Conservation (phyloP, 352 stramenopile genomes). For the Pythium coloratum region DNA sequence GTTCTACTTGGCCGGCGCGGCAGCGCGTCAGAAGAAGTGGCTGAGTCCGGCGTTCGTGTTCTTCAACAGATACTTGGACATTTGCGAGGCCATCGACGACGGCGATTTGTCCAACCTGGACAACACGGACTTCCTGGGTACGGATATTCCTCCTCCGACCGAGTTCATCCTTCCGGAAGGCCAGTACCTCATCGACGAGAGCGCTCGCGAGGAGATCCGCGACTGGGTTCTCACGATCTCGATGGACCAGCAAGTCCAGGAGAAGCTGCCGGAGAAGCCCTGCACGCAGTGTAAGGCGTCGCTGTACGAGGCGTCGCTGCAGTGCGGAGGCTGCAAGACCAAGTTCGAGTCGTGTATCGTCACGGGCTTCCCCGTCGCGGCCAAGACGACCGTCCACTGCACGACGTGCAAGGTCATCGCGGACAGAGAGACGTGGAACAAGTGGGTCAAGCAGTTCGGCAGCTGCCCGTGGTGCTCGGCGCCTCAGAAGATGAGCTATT, state of each 20-base stretch:
- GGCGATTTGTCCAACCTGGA: conserved; percentile 82
- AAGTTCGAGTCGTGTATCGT: conserved; percentile 86
- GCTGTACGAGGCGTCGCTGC: conserved; percentile 85
- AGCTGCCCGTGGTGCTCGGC: conserved; percentile 78
- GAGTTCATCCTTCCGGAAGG: conserved; percentile 73
- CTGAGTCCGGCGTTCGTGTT: conserved; percentile 93
- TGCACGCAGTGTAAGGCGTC: conserved; percentile 79
- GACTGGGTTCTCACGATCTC: conserved; percentile 95
- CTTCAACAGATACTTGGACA: conserved; percentile 94
- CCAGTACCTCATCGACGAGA: conserved; percentile 83
- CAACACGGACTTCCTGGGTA: conserved; percentile 94
- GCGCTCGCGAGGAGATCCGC: conserved; percentile 90
- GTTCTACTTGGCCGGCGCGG: conserved; percentile 89
- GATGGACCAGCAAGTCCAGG: conserved; percentile 94
- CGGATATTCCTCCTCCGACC: conserved; percentile 86
- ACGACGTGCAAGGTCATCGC: conserved; percentile 87
- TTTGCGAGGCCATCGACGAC: conserved; percentile 95
- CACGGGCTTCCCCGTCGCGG: conserved; percentile 87
- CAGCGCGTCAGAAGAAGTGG: conserved; percentile 86
- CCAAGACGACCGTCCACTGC: conserved; percentile 88
- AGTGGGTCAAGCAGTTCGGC: conserved; percentile 87
- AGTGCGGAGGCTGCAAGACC: conserved; percentile 79
- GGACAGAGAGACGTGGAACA: conserved; percentile 87
- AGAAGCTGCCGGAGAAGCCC: conserved; percentile 80
- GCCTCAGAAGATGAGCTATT: conserved; percentile 88